These are phyloP conservation scores for Lentinula raphanica DNA, from an alignment of 768 basidiomycete genomes.

Conservation along the genomic window DNA sequence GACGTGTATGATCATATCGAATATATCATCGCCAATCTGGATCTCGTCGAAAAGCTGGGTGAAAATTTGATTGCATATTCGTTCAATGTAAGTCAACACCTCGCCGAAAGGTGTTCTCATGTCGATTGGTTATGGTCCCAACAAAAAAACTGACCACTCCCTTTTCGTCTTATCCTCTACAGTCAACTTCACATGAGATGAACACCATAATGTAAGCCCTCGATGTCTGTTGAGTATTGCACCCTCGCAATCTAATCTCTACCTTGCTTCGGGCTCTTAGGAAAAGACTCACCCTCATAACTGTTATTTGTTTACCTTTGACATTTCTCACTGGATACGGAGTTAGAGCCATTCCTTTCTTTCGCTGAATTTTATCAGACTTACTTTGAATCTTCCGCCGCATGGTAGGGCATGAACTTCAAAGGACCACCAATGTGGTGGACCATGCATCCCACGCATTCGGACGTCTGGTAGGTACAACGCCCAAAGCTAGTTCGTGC, in stretches of 20 bases:
- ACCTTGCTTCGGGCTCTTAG: no score
- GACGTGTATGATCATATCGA: slow-evolving; percentile 74
- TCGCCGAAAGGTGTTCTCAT: no score
- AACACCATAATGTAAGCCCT: slow-evolving; percentile 53
- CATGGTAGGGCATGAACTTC: slow-evolving; percentile 70
- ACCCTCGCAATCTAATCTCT: no score
- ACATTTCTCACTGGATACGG: slow-evolving; percentile 74
- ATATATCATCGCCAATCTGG: slow-evolving; percentile 56
- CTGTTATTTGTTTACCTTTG: slow-evolving; percentile 66
- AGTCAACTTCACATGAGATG: slow-evolving; percentile 65
- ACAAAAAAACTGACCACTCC: no score
- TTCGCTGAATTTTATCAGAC: background rate
- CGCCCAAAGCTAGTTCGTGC: no score
- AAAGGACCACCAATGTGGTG: slow-evolving; percentile 36
- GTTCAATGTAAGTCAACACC: slow-evolving; percentile 66
- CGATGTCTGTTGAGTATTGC: no score
- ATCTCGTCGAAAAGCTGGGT: slow-evolving; percentile 61
- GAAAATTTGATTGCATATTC: slow-evolving; percentile 68
- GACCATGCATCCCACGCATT: slow-evolving; percentile 28
- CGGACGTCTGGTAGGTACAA: slow-evolving; percentile 40
- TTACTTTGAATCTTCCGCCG: no score
- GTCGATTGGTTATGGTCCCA: no score
- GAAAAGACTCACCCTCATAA: slow-evolving; percentile 61
- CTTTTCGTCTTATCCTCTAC: no score
- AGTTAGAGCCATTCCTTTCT: slow-evolving; percentile 30